Base-by-base conservation (phyloP, 805 yeast species). In the Brettanomyces naardenensis region DNA sequence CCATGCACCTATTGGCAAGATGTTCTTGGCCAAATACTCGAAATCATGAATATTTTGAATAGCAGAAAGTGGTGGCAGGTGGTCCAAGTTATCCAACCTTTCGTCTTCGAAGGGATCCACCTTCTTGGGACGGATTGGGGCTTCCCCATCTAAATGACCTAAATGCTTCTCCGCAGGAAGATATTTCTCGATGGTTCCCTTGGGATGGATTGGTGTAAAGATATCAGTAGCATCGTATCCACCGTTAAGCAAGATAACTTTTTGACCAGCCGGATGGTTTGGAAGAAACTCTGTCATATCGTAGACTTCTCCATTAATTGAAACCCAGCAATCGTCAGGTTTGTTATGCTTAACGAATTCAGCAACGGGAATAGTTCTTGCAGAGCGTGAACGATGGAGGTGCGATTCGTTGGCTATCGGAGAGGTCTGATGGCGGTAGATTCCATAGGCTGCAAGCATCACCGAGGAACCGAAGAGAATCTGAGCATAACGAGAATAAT, bases 121-220 rank as follows among this genome's bases (percentile, higher is more conserved):
- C 17, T 56, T 61, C 27, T 54, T 62, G 33, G 54, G 62, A 26
- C 57, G 51, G n/a, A 44, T 47, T 31, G 59, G 59, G 5, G 59
- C 63, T 6, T 54, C 57, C 30, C 61, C 65, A 39, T 60, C 61
- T 28, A 61, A 42, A 11, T 37, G 40, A 19, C 92, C 94, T 28
- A 85, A 58, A 48, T 77, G 78, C 52, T 79, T 78, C 21, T 75
- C 75, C 20, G 54, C 56, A 14, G 78, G 72, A 26, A 83, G 62
- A 53, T 67, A 75, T 49, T 76, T 75, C 28, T 74, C 78, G 38
- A 90, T 67, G 5, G 86, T 82, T 49, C 88, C 95, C n/a, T 80
- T 74, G 0, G 97, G 92, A 59, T 90, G 98, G 43, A 90, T 70
- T 15, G 95, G 95, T 42, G 81, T 85, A 54, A 87, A 90, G 7